Percentiles rank a stretch among this genome's conserved stretches.
Conservation (phyloP, 2,329 filamentous ascomycete genomes). For the Parafenestella ontariensis region DNA sequence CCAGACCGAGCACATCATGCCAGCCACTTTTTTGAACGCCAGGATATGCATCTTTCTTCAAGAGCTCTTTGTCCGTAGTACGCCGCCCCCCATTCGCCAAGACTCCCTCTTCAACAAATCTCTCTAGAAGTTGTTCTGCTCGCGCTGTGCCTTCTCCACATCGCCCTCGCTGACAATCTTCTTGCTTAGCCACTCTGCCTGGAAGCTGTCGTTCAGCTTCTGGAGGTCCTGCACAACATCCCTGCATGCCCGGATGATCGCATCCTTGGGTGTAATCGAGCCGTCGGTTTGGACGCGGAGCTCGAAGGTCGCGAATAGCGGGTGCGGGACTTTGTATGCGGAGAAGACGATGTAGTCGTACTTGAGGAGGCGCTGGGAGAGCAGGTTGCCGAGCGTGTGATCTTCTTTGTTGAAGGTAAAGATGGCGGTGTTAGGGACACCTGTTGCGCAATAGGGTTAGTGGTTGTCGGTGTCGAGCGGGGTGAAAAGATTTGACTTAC, state of each 20-base stretch:
- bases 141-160: conserved; percentile 39
- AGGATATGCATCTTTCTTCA: background rate
- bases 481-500: conserved; percentile 63
- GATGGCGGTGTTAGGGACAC: conserved; percentile 92
- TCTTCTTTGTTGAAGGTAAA: conserved; percentile 98
- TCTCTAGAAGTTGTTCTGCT: conserved; percentile 37
- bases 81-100: background rate
- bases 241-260: conserved; percentile 79
- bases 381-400: conserved; percentile 90
- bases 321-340: conserved; percentile 76
- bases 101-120: background rate
- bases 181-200: conserved; percentile 69
- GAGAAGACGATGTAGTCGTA: conserved; percentile 86
- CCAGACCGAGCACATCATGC: background rate
- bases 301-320: conserved; percentile 60
- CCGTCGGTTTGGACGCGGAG: conserved; percentile 94
- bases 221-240: conserved; percentile 83
- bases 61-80: background rate
- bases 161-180: conserved; percentile 46
- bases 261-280: conserved; percentile 84
- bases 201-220: conserved; percentile 84
- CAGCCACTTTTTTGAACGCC: conserved; percentile 3
- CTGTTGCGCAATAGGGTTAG: conserved; percentile 54
- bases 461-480: background rate
- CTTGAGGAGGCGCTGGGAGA: conserved; percentile 84